Percentiles rank a stretch among this genome's conserved stretches.
Conservation (phyloP, 164 flowering plant species). For the Vitis rupestris region DNA sequence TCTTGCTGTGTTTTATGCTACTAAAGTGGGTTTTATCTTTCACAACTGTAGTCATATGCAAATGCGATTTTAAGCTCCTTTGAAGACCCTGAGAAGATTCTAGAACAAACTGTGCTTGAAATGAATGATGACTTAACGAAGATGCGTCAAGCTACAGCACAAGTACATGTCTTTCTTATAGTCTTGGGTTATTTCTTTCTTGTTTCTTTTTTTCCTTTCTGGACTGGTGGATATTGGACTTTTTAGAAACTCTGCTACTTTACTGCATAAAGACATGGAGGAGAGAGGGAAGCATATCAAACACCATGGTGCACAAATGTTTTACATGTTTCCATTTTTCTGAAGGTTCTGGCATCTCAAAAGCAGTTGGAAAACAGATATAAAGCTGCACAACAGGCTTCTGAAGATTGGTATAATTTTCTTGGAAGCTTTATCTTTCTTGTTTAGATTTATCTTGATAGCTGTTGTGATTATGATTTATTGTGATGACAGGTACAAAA, state of each 20-base stretch:
- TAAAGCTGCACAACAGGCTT: conserved; percentile 68
- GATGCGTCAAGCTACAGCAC: conserved; percentile 89
- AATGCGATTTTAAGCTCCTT: conserved; percentile 66
- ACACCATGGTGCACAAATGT: too few species aligned
- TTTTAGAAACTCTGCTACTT: background rate
- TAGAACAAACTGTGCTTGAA: conserved; percentile 74
- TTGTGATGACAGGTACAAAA: conserved; percentile 47
- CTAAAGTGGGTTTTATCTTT: conserved; percentile 6
- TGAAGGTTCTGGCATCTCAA: conserved; percentile 76
- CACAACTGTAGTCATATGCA: conserved; percentile 61
- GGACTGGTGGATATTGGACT: background rate
- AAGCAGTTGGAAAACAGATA: conserved; percentile 70
- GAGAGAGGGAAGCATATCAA: too few species aligned
- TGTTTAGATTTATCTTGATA: background rate
- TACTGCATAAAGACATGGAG: background rate
- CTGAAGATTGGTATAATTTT: conserved; percentile 63
- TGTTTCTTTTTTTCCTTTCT: background rate
- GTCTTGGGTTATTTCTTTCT: background rate
- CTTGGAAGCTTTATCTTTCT: background rate
- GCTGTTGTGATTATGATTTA: conserved; percentile 6
- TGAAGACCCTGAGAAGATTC: conserved; percentile 84
- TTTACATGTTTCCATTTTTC: conserved; percentile 8
- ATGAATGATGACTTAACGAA: conserved; percentile 82
- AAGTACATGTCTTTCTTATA: conserved; percentile 32
- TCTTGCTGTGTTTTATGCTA: background rate